phyloP scores from a whole-genome alignment of 441 rosid species.

The Jatropha podagrica region DNA sequence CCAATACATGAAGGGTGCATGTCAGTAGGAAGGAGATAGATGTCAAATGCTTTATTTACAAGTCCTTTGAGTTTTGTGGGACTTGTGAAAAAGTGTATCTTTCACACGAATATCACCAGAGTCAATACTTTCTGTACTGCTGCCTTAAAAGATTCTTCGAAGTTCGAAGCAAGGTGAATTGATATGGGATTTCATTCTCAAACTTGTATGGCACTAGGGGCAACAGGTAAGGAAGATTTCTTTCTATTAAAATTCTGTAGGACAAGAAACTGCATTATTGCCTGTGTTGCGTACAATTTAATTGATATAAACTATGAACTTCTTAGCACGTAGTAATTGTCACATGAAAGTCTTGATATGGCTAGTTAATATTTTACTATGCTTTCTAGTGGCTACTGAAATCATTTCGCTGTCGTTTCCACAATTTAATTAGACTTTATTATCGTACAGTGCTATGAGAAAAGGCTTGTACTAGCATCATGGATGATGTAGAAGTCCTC shows the following conservation, averaged over 20 bases:
- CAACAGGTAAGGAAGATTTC: slow-evolving; percentile 8
- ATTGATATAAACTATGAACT: slow-evolving; percentile 5
- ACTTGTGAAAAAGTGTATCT: not conserved
- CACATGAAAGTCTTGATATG: not conserved
- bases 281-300: not conserved
- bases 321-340: not conserved
- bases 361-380: not conserved
- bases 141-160: not conserved
- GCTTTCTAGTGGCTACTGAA: slow-evolving; percentile 9
- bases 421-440: not conserved
- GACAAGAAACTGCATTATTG: not conserved
- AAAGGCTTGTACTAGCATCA: not conserved
- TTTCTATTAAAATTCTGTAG: not conserved
- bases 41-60: not conserved
- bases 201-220: not conserved
- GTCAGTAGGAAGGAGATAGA: not conserved
- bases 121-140: slow-evolving; percentile 7
- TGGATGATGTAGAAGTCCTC: slow-evolving; percentile 11
- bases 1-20: not conserved
- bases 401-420: slow-evolving; percentile 2
- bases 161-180: slow-evolving; percentile 3
- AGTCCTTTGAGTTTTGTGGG: not conserved
- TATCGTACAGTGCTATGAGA: not conserved
- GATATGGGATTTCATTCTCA: not conserved
- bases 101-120: not conserved